These are phyloP conservation scores for Oehlia diaphana DNA, from an alignment of 192 early-diverging fungal species.

Conservation along the genomic window DNA sequence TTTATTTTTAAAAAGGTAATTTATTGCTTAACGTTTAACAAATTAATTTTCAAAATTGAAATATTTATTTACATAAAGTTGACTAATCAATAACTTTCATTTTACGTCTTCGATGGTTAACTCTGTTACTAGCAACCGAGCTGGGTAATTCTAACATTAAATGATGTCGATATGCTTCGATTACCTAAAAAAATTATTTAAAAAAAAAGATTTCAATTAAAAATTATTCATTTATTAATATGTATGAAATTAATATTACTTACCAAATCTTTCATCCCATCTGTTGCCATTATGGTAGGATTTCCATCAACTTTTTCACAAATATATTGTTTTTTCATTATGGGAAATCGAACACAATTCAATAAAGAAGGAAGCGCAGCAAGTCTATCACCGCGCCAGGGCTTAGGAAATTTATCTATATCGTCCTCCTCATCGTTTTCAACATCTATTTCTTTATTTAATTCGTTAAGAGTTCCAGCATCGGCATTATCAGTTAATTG, in stretches of 20 bases:
- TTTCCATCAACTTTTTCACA: constrained; percentile 28
- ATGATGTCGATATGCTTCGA: constrained; percentile 11
- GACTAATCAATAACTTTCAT: neutral
- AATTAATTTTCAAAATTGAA: neutral
- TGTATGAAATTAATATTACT: neutral
- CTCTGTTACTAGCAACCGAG: neutral
- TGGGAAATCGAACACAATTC: constrained; percentile 40
- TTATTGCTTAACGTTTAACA: neutral
- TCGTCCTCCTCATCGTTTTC: neutral
- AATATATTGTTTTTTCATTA: constrained; percentile 36
- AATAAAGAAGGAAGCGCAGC: constrained; percentile 32
- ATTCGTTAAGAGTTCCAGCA: neutral
- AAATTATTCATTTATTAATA: neutral
- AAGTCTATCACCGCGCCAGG: constrained; percentile 23
- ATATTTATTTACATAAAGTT: neutral
- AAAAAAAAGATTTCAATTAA: neutral
- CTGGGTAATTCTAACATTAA: neutral
- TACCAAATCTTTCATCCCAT: constrained; percentile 15
- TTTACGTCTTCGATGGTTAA: constrained; percentile 7
- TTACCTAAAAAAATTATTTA: neutral
- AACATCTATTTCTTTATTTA: constrained; percentile 2
- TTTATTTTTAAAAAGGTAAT: no score
- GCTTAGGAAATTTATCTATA: constrained; percentile 16
- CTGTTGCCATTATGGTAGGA: constrained; percentile 11
- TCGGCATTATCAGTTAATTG: neutral